A percentile compares a stretch with the other conserved stretches of the same genome.
Evolutionary conservation across 495 filamentous ascomycete genomes (phyloP).

Genomic region (Evansstolkia leycettana): DNA sequence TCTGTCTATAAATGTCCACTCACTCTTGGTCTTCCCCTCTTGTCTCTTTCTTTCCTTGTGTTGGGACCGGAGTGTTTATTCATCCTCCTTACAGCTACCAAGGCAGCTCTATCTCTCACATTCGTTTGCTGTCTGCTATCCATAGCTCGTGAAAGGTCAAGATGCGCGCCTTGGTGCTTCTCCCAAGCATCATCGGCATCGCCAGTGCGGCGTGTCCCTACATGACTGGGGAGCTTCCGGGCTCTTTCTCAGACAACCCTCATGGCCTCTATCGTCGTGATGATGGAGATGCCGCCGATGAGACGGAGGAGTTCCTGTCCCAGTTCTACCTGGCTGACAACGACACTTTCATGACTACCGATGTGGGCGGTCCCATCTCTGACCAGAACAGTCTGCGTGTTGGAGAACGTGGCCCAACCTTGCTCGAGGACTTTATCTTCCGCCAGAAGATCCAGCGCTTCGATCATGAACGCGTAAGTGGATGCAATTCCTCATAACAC

Average conservation of each 20-base stretch:
- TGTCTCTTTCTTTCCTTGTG: background rate
- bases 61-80: too few species aligned
- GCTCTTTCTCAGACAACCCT: constrained; percentile 3
- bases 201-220: constrained; percentile 32
- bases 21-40: background rate
- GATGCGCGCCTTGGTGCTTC: constrained; percentile 19
- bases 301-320: constrained; percentile 38
- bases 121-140: too few species aligned
- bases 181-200: constrained; percentile 22
- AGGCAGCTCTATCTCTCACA: too few species aligned
- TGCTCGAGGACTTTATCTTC: constrained; percentile 74
- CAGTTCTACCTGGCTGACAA: constrained; percentile 53
- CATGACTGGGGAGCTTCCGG: constrained; percentile 21
- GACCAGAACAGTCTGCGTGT: constrained; percentile 61
- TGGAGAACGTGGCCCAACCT: constrained; percentile 58
- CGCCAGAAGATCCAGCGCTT: constrained; percentile 74
- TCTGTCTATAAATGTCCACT: too few species aligned
- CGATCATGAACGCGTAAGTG: constrained; percentile 56
- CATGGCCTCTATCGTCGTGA: constrained; percentile 12
- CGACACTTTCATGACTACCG: constrained; percentile 50
- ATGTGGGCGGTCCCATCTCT: constrained; percentile 61
- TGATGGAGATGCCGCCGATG: constrained; percentile 16
- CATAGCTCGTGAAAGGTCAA: constrained; percentile 1
- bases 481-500: background rate
- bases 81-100: too few species aligned